Percentiles rank a stretch among this genome's conserved stretches.
Conservation (phyloP, 495 filamentous ascomycete species). For the Filosporella fistucella region DNA sequence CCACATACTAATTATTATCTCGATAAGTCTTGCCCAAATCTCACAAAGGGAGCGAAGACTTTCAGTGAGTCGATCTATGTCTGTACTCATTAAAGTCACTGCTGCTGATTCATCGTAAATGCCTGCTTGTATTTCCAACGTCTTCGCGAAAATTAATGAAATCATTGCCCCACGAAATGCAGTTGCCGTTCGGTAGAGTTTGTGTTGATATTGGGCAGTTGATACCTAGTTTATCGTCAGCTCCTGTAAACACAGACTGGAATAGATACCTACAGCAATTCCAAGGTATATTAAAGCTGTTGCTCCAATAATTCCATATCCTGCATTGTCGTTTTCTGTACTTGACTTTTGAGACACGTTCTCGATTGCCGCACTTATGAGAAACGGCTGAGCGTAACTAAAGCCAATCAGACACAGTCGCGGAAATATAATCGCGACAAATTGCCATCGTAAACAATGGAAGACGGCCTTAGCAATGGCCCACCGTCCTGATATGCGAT, state of each 20-base stretch:
- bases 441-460: constrained; percentile 5
- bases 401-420: constrained; percentile 46
- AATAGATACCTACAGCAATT: constrained; percentile 28
- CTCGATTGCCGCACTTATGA: constrained; percentile 29
- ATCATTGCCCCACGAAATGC: constrained; percentile 24
- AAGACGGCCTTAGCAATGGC: not conserved
- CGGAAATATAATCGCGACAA: constrained; percentile 35
- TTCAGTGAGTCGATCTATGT: constrained; percentile 42
- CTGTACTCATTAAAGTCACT: constrained; percentile 38
- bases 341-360: constrained; percentile 30
- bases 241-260: not conserved
- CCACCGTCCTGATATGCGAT: not conserved
- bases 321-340: constrained; percentile 24
- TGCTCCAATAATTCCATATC: constrained; percentile 31
- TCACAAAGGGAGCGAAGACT: constrained; percentile 27
- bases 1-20: constrained; percentile 37
- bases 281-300: constrained; percentile 35
- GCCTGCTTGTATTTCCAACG: constrained; percentile 9
- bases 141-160: constrained; percentile 23
- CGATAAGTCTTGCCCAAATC: constrained; percentile 46
- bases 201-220: constrained; percentile 16
- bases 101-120: constrained; percentile 20
- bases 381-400: constrained; percentile 61
- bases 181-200: constrained; percentile 23
- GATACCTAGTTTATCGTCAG: not conserved